A percentile compares a stretch with the other conserved stretches of the same genome.
Evolutionary conservation across 2,329 filamentous ascomycete species (phyloP).

Genomic region (Cadophora sp.): DNA sequence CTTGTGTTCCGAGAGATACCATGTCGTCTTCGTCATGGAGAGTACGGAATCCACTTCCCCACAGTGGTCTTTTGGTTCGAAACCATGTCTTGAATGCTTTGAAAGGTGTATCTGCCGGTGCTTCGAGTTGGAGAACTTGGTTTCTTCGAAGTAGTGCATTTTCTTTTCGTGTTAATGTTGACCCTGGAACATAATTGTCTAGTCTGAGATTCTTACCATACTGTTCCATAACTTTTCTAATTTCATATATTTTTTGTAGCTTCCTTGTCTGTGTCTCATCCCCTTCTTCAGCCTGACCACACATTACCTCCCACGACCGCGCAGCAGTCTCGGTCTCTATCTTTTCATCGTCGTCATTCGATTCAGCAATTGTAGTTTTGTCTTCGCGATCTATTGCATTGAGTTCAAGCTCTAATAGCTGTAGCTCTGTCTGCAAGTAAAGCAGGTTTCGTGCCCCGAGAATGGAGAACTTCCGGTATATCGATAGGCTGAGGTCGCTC

Average conservation of each 20-base stretch:
- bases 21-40: slow-evolving; percentile 2
- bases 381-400: slow-evolving; percentile 16
- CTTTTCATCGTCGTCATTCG: background rate
- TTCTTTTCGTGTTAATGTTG: too few species aligned
- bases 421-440: slow-evolving; percentile 29
- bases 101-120: background rate
- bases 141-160: slow-evolving; percentile 14
- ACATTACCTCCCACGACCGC: background rate
- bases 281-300: slow-evolving; percentile 6
- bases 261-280: slow-evolving; percentile 8
- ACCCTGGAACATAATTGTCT: too few species aligned
- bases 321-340: background rate
- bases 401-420: slow-evolving; percentile 19
- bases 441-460: slow-evolving; percentile 29
- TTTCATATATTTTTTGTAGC: slow-evolving; percentile 1
- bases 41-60: slow-evolving; percentile 8
- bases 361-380: background rate
- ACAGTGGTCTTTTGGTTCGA: background rate
- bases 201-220: slow-evolving; percentile 13
- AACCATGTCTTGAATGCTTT: slow-evolving; percentile 17
- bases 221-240: slow-evolving; percentile 18
- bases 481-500: slow-evolving; percentile 22
- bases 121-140: slow-evolving; percentile 7
- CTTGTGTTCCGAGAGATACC: slow-evolving; percentile 1
- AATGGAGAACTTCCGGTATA: slow-evolving; percentile 25